Base-by-base conservation (phyloP, 2,329 filamentous ascomycete genomes). In the Aspergillus melleus region DNA sequence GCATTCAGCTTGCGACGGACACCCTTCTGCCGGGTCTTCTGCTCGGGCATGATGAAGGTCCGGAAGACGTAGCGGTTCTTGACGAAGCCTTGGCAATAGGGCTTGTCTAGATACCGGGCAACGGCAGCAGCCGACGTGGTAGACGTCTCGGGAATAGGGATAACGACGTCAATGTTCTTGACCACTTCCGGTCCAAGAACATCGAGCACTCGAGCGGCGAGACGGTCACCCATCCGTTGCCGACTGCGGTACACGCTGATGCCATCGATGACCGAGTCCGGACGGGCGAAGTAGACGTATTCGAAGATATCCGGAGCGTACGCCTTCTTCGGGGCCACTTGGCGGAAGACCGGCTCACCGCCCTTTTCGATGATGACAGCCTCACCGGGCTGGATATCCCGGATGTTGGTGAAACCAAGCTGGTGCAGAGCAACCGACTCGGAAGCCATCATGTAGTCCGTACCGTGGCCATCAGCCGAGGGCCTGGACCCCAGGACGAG, bases 11-110 rank as follows among this genome's bases (percentile, higher is more conserved):
- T 98, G 52, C 93, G 86, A 4, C 94, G 88, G 10, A 98, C 92
- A 66, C 91, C 90, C 77, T 94, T 94, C 70, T 95, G 87, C 4
- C 93, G 84, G 19, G 88, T 85, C 66, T 86, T 86, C 75, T 97
- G 93, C 29, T 89, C 90, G 1, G 93, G 88, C 88, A 91, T 90
- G 72, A 92, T 94, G 74, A 94, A 95, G 0, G 91, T 96, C 53
- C 91, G 86, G 82, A 91, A 92, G 61, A 96, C 89, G 74, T 96
- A 96, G 55, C 91, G 85, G 76, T 96, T 96, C 83, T 95, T 96
- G 64, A 96, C 88, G 68, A 96, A 94, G 2, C 88, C 92, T 71
- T 91, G 90, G 60, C 85, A 88, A 70, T 90, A 92, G 1, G 90
- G 90, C 73, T 91, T 92, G 66, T 87, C 84, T 19, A 96, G 83